Base-by-base conservation (phyloP, 208 protist species). In the Novymonas esmeraldas region DNA sequence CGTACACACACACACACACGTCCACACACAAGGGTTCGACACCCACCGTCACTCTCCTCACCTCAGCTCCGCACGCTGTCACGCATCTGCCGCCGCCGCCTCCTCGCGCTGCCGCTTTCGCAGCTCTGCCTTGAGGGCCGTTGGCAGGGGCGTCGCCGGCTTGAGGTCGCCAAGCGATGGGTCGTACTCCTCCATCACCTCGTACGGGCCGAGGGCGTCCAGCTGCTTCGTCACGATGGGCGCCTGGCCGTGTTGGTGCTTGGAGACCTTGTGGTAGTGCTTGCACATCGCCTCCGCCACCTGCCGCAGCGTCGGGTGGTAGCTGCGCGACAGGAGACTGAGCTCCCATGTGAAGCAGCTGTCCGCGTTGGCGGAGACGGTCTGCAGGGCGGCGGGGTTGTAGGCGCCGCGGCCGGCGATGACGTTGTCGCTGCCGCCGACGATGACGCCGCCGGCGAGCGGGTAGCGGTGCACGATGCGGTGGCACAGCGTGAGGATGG, bases 311-410 rank as follows among this genome's bases (percentile, higher is more conserved):
- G 89, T 97, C 18, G 92, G 92, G 76, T 97, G 92, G 70, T 85
- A 94, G 67, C 87, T 94, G 75, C 54, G 72, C n/a, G 82, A 67
- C 33, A 95, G 73, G 18, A 92, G 50, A 34, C 77, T 82, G 45
- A 93, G 26, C 70, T 97, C 89, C 92, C 92, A 97, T 16, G 89
- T 93, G 71, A 97, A 97, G 71, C 84, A 91, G 70, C 85, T 83
- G 50, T 97, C 92, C 13, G 92, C 87, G 75, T 97, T 95, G 24
- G 87, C 73, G 6, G 82, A 81, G 51, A 70, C 79, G 20, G 85
- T 97, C 77, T 97, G 89, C 64, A 85, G 61, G 16, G 92, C 92
- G 55, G 54, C 85, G 11, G 92, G 92, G 71, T 95, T 94, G 74
- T 93, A 95, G 13, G 86, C 77, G 9, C 92, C 92, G 44, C 87